phyloP scores from a whole-genome alignment of 2,329 filamentous ascomycete species.

The Endoconidiophora laricicola region DNA sequence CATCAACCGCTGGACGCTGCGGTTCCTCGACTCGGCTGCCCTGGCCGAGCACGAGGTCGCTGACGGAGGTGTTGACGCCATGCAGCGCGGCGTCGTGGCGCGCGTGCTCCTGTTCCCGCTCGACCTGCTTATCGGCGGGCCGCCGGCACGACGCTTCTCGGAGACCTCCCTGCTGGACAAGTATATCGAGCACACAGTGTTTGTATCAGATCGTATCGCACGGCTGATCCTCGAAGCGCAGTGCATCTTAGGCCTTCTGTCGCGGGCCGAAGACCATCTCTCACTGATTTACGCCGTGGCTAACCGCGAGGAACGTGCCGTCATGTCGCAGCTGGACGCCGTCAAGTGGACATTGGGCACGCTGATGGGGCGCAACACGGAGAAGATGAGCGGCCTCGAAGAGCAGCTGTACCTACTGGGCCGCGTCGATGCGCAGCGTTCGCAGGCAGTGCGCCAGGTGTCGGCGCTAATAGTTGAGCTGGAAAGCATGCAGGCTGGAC shows the following conservation, averaged over 20 bases:
- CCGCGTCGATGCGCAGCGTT: slow-evolving; percentile 50
- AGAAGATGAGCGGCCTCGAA: slow-evolving; percentile 42
- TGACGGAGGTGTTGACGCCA: slow-evolving; percentile 26
- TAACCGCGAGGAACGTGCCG: slow-evolving; percentile 42
- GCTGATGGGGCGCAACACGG: slow-evolving; percentile 51
- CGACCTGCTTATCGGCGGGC: slow-evolving; percentile 5
- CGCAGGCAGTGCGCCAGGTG: slow-evolving; percentile 51
- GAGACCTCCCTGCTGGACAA: slow-evolving; percentile 51
- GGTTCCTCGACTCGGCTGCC: slow-evolving; percentile 45
- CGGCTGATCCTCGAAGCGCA: slow-evolving; percentile 54
- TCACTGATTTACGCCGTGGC: slow-evolving; percentile 53
- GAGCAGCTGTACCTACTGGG: slow-evolving; percentile 46
- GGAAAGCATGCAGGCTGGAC: slow-evolving; percentile 51
- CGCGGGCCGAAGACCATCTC: slow-evolving; percentile 52
- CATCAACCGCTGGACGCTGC: slow-evolving; percentile 60
- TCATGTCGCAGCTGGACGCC: slow-evolving; percentile 43
- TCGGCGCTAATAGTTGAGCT: slow-evolving; percentile 53
- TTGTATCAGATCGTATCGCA: slow-evolving; percentile 53
- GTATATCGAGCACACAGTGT: slow-evolving; percentile 55
- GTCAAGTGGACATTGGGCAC: slow-evolving; percentile 58
- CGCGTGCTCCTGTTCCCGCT: slow-evolving; percentile 9
- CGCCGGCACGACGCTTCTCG: slow-evolving; percentile 22
- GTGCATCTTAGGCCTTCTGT: slow-evolving; percentile 46
- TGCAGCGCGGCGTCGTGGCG: slow-evolving; percentile 2
- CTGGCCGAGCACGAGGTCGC: slow-evolving; percentile 14